phyloP scores from a whole-genome alignment of 1,284 basidiomycete genomes.

The Rhodotorula sp. region DNA sequence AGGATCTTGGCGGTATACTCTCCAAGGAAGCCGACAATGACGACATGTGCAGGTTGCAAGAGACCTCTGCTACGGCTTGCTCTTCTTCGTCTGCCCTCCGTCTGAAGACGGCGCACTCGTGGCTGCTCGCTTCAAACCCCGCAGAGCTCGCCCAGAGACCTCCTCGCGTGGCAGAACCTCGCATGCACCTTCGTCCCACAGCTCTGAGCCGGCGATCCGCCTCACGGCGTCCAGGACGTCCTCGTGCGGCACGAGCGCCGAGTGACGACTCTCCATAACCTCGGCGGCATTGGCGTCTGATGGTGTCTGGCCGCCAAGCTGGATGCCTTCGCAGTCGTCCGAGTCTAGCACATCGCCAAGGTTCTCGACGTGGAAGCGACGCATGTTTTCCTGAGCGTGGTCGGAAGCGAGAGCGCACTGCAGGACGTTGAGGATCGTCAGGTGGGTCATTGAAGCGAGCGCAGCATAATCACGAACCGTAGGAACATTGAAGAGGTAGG shows the following conservation, averaged over 20 bases:
- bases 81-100: too few species aligned
- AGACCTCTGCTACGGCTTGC: too few species aligned
- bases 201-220: conserved; percentile 19
- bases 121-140: too few species aligned
- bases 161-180: conserved; percentile 20
- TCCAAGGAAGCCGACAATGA: too few species aligned
- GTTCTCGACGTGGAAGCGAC: conserved; percentile 1
- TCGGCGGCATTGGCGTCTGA: conserved; percentile 6
- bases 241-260: conserved; percentile 17
- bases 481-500: conserved; percentile 21
- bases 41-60: too few species aligned
- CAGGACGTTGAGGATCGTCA: background rate
- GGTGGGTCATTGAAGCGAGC: background rate
- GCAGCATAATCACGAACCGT: background rate
- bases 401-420: conserved; percentile 24
- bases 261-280: conserved; percentile 9
- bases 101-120: too few species aligned
- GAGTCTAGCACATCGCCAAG: conserved; percentile 16
- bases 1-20: too few species aligned
- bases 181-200: conserved; percentile 28
- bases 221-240: conserved; percentile 15
- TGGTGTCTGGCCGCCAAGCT: conserved; percentile 2
- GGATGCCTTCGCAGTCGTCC: conserved; percentile 15
- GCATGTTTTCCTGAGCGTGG: conserved; percentile 14
- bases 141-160: background rate